phyloP scores from a whole-genome alignment of 441 rosid species.

The Jatropha multifida region DNA sequence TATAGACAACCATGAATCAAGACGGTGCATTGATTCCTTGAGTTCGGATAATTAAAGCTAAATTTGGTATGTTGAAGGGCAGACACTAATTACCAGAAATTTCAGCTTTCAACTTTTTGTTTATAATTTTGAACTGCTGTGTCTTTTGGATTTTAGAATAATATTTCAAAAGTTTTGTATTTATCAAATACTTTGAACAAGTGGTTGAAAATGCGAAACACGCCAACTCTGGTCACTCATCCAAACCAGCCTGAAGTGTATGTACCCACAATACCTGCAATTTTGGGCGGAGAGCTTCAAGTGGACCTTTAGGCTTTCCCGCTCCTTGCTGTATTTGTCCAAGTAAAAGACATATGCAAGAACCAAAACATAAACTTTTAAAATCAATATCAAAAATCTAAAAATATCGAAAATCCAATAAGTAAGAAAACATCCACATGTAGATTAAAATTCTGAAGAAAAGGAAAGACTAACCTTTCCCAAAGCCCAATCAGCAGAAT shows the following conservation, averaged over 20 bases:
- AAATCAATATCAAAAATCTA: neutral
- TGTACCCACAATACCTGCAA: slow-evolving; percentile 52
- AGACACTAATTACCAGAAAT: too few species aligned
- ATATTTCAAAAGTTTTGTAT: too few species aligned
- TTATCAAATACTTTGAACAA: too few species aligned
- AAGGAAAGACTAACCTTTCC: slow-evolving; percentile 59
- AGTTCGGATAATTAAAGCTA: too few species aligned
- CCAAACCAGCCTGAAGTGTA: neutral
- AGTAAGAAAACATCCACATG: neutral
- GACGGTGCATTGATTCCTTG: neutral
- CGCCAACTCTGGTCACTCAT: too few species aligned
- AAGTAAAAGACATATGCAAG: slow-evolving; percentile 1
- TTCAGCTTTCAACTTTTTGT: too few species aligned
- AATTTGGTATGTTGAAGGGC: too few species aligned
- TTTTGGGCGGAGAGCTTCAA: slow-evolving; percentile 96
- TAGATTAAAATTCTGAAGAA: neutral
- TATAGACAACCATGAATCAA: neutral
- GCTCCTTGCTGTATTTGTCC: slow-evolving; percentile 85
- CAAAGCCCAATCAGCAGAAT: slow-evolving; percentile 99
- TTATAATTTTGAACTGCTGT: too few species aligned
- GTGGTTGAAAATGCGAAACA: too few species aligned
- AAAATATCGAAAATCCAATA: too few species aligned
- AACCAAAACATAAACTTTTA: neutral
- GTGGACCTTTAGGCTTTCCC: slow-evolving; percentile 92
- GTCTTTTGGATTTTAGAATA: too few species aligned